phyloP scores from a whole-genome alignment of 108 stramenopile genomes.

The Conticribra guillardii region DNA sequence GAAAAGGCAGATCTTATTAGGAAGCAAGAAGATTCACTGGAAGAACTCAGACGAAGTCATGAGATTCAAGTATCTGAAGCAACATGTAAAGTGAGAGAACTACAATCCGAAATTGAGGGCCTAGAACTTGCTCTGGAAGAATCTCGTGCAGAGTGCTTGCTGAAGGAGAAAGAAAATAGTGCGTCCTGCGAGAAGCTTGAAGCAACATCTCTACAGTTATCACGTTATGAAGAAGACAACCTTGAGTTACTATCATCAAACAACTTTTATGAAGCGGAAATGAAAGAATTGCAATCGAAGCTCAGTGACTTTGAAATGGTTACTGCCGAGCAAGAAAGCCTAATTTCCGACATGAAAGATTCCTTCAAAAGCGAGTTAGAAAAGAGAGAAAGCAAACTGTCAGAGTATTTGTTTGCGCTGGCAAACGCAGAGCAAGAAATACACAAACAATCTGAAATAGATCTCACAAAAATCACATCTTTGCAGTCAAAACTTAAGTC shows the following conservation, averaged over 20 bases:
- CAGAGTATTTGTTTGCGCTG: too few species aligned
- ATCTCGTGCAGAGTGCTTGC: background rate
- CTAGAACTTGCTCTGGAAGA: background rate
- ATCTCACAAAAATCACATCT: constrained; percentile 8
- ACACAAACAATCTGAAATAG: constrained; percentile 11
- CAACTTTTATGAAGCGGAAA: constrained; percentile 20
- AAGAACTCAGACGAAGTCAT: background rate
- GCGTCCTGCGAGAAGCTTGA: background rate
- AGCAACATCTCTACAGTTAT: background rate
- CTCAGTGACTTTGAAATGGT: constrained; percentile 3
- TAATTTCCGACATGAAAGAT: constrained; percentile 29
- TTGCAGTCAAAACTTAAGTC: constrained; percentile 5
- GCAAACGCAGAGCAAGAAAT: background rate
- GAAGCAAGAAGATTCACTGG: background rate
- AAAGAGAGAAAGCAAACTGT: too few species aligned
- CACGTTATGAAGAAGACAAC: constrained; percentile 2
- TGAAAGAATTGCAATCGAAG: constrained; percentile 3
- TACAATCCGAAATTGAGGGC: background rate
- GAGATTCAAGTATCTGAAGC: background rate
- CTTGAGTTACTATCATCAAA: constrained; percentile 1
- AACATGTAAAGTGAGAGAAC: background rate
- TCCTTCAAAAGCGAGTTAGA: constrained; percentile 24
- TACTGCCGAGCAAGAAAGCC: constrained; percentile 9
- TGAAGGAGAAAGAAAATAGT: background rate
- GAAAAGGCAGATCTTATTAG: background rate